Conservation (phyloP, 257 asterid genomes). For the Gynochthodes officinalis region DNA sequence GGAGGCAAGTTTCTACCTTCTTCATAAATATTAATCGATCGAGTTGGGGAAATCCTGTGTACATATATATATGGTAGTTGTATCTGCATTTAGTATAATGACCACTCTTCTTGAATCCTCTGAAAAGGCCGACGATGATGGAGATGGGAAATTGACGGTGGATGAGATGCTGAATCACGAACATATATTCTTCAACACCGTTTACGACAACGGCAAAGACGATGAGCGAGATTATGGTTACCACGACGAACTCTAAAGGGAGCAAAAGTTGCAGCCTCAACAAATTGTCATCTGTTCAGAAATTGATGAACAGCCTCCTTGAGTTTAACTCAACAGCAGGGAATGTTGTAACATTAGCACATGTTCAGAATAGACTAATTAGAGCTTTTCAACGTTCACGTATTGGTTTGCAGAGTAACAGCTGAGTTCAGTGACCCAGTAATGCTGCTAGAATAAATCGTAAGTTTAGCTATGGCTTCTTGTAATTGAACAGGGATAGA, state of each 20-base stretch:
- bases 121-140: constrained; percentile 29
- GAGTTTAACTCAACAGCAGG: too few species aligned
- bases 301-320: too few species aligned
- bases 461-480: too few species aligned
- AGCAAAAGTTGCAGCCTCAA: too few species aligned
- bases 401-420: too few species aligned
- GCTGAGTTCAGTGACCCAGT: too few species aligned
- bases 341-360: too few species aligned
- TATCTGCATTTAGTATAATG: neutral
- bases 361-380: neutral
- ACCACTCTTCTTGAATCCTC: neutral
- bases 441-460: too few species aligned
- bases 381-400: neutral
- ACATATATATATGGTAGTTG: neutral
- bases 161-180: constrained; percentile 32
- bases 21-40: too few species aligned
- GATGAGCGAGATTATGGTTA: neutral
- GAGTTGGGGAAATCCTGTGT: too few species aligned
- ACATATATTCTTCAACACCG: constrained; percentile 21
- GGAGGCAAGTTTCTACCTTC: constrained; percentile 12
- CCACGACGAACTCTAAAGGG: constrained; percentile 30
- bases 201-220: constrained; percentile 15
- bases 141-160: constrained; percentile 28
- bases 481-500: too few species aligned
- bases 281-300: neutral